These are phyloP conservation scores for Paecilomyces sp. DNA, from an alignment of 2,329 filamentous ascomycete species.

Conservation along the genomic window DNA sequence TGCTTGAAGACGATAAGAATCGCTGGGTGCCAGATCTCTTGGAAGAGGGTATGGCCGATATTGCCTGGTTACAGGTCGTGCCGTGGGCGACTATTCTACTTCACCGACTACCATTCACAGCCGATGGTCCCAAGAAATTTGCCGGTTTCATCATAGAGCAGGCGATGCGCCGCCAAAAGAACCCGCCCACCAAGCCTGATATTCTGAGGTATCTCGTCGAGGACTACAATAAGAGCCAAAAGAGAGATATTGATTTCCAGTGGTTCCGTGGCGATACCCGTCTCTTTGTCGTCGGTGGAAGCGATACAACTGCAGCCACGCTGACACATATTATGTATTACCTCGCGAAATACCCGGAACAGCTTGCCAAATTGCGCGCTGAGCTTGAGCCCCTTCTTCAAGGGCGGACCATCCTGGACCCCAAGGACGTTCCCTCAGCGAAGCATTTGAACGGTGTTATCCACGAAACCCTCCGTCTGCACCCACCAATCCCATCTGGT, in stretches of 20 bases:
- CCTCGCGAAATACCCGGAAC: constrained; percentile 1
- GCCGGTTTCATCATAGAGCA: neutral
- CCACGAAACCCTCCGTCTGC: constrained; percentile 34
- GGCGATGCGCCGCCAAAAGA: neutral
- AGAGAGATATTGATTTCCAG: neutral
- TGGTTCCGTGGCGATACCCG: neutral
- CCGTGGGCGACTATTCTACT: neutral
- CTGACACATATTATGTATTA: constrained; percentile 4
- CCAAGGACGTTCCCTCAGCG: constrained; percentile 14
- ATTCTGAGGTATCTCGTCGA: neutral
- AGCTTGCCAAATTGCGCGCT: constrained; percentile 2
- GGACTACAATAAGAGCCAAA: neutral
- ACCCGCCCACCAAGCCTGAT: neutral
- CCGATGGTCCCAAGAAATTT: neutral
- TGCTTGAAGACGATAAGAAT: neutral
- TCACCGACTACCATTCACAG: neutral
- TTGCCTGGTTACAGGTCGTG: neutral
- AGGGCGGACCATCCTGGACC: constrained; percentile 2
- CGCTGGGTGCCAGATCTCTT: neutral
- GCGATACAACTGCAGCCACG: constrained; percentile 3
- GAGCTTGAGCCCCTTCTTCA: constrained; percentile 2
- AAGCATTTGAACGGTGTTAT: constrained; percentile 21
- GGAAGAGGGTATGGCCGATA: neutral
- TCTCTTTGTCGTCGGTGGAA: neutral
- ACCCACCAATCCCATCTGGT: constrained; percentile 31